Evolutionary conservation across 192 early-diverging fungal species (phyloP).

Genomic region (Coemansia sp.): DNA sequence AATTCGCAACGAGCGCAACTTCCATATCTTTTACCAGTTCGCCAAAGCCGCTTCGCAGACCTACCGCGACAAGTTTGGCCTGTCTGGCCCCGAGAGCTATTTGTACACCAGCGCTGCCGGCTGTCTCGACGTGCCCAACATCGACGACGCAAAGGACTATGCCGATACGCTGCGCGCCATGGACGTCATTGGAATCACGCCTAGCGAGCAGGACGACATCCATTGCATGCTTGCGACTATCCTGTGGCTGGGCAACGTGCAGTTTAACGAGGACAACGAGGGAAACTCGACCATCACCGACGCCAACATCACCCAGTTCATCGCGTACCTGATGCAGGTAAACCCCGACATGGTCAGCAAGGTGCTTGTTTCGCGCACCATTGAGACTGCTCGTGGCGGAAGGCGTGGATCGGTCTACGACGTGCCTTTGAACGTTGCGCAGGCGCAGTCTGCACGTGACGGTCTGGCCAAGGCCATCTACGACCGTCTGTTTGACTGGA

Average conservation of each 20-base stretch:
- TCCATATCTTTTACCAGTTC: conserved; percentile 96
- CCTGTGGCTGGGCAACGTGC: conserved; percentile 94
- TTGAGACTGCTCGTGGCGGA: conserved; percentile 77
- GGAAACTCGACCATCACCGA: conserved; percentile 69
- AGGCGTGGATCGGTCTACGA: conserved; percentile 77
- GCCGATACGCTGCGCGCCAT: conserved; percentile 89
- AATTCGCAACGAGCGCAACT: conserved; percentile 93
- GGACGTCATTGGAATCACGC: conserved; percentile 84
- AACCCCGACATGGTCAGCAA: conserved; percentile 63
- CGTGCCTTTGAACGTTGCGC: conserved; percentile 86
- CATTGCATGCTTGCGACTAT: conserved; percentile 92
- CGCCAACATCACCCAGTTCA: conserved; percentile 65
- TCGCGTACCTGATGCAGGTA: conserved; percentile 74
- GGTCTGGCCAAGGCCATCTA: conserved; percentile 94
- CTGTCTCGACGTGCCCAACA: conserved; percentile 87
- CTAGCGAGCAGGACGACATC: conserved; percentile 81
- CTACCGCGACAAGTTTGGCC: conserved; percentile 68
- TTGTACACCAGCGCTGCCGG: conserved; percentile 71
- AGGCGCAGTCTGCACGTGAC: conserved; percentile 88
- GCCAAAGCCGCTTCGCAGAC: conserved; percentile 74
- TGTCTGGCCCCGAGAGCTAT: conserved; percentile 79
- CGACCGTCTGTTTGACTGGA: conserved; percentile 97
- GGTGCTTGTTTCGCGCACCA: conserved; percentile 66
- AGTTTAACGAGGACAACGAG: conserved; percentile 82
- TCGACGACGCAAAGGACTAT: conserved; percentile 88